Percentiles rank a stretch among this genome's conserved stretches.
These are phyloP conservation scores for Candida rishiriensis DNA, from an alignment of 805 yeast species.

Conservation along the genomic window DNA sequence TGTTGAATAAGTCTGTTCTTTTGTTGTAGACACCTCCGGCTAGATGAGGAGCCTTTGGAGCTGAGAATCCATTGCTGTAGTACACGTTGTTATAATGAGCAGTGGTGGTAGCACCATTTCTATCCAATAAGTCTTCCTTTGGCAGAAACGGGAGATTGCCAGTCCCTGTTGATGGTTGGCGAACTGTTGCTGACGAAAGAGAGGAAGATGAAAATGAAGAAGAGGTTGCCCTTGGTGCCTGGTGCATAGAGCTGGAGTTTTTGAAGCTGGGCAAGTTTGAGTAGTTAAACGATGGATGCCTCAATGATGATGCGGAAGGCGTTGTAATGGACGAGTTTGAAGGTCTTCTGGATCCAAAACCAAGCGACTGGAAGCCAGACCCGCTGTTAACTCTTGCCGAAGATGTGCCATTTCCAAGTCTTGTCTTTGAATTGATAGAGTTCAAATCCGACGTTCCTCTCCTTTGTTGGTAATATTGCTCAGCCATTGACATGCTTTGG, in stretches of 20 bases:
- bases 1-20: not conserved
- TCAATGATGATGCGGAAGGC: conserved; percentile 5
- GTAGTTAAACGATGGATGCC: conserved; percentile 12
- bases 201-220: too few species aligned
- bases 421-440: not conserved
- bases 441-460: conserved; percentile 1
- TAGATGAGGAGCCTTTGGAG: conserved; percentile 8
- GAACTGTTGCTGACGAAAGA: not conserved
- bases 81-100: not conserved
- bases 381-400: not conserved
- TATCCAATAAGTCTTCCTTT: conserved; percentile 10
- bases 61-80: too few species aligned
- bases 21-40: conserved; percentile 3
- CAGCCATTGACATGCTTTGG: not conserved
- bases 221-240: conserved; percentile 3
- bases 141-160: conserved; percentile 17
- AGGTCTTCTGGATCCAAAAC: conserved; percentile 3
- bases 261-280: conserved; percentile 16
- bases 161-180: conserved; percentile 9
- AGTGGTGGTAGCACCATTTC: conserved; percentile 6
- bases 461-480: conserved; percentile 1
- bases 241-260: conserved; percentile 7
- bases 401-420: not conserved
- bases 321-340: conserved; percentile 8
- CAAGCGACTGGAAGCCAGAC: not conserved